These are phyloP conservation scores for Colletotrichum tofieldiae DNA, from an alignment of 2,329 filamentous ascomycete species.

Conservation along the genomic window DNA sequence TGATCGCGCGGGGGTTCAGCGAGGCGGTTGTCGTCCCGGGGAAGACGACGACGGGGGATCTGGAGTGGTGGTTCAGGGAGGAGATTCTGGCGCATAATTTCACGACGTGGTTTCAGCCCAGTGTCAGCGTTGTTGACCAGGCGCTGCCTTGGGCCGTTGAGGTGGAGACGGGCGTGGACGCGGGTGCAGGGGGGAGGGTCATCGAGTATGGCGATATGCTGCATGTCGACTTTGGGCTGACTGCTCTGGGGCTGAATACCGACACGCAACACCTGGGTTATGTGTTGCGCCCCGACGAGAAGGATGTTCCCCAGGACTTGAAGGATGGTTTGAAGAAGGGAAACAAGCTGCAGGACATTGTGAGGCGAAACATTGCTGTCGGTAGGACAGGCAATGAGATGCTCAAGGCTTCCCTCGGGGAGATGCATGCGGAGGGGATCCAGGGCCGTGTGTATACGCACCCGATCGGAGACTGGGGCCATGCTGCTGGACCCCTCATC, in stretches of 20 bases:
- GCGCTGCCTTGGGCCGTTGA: conserved; percentile 18
- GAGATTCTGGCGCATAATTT: conserved; percentile 65
- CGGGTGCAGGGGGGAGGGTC: conserved; percentile 44
- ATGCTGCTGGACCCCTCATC: conserved; percentile 64
- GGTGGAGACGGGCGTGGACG: conserved; percentile 15
- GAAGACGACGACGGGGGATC: conserved; percentile 60
- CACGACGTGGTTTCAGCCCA: conserved; percentile 68
- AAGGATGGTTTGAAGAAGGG: conserved; percentile 61
- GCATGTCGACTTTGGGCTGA: conserved; percentile 66
- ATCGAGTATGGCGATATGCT: conserved; percentile 64
- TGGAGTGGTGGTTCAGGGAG: conserved; percentile 68
- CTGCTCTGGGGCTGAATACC: conserved; percentile 63
- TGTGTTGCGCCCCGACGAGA: conserved; percentile 59
- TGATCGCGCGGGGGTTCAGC: conserved; percentile 63
- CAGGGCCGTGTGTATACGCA: conserved; percentile 65
- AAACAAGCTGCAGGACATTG: conserved; percentile 65
- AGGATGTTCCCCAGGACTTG: conserved; percentile 59
- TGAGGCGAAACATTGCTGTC: conserved; percentile 59
- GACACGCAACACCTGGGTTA: conserved; percentile 68
- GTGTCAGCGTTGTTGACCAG: conserved; percentile 59
- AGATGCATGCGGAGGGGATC: conserved; percentile 61
- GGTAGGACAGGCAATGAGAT: conserved; percentile 63
- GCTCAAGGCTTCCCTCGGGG: conserved; percentile 53
- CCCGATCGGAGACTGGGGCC: conserved; percentile 67
- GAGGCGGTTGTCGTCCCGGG: conserved; percentile 60